Percentiles rank a stretch among this genome's conserved stretches.
Evolutionary conservation across 306 rosid genomes (phyloP).

Genomic region (Heteromeles arbutifolia): DNA sequence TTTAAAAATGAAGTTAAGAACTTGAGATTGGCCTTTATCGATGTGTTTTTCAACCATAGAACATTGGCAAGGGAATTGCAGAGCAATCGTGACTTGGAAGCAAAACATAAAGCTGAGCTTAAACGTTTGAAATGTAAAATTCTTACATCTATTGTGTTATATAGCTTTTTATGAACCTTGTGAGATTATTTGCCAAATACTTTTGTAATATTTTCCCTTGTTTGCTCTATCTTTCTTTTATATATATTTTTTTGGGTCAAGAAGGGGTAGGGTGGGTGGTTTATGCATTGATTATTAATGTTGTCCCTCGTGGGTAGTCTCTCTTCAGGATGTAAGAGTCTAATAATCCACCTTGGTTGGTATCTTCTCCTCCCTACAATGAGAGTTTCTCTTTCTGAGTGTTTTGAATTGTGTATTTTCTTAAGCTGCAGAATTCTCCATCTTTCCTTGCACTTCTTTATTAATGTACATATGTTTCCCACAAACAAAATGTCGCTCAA

Average conservation of each 20-base stretch:
- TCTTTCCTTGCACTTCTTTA: background rate
- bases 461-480: background rate
- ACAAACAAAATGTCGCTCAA: background rate
- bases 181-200: too few relatives aligned
- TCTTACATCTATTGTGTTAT: too few relatives aligned
- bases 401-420: background rate
- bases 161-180: too few relatives aligned
- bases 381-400: background rate
- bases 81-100: slow-evolving; percentile 49
- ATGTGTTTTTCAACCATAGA: slow-evolving; percentile 57
- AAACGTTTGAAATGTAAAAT: slow-evolving; percentile 55
- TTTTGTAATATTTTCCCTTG: background rate
- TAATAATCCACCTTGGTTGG: background rate
- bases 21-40: slow-evolving; percentile 52
- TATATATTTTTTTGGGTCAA: background rate
- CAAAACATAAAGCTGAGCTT: slow-evolving; percentile 55
- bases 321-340: background rate
- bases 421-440: background rate
- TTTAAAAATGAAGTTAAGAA: slow-evolving; percentile 46
- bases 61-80: slow-evolving; percentile 51
- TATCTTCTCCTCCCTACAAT: background rate
- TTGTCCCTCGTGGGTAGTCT: background rate
- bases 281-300: background rate
- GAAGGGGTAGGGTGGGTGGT: background rate
- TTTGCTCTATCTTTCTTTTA: background rate